These are phyloP conservation scores for Phalaenopsis hybrid DNA, from an alignment of 116 monocot species.

Conservation along the genomic window DNA sequence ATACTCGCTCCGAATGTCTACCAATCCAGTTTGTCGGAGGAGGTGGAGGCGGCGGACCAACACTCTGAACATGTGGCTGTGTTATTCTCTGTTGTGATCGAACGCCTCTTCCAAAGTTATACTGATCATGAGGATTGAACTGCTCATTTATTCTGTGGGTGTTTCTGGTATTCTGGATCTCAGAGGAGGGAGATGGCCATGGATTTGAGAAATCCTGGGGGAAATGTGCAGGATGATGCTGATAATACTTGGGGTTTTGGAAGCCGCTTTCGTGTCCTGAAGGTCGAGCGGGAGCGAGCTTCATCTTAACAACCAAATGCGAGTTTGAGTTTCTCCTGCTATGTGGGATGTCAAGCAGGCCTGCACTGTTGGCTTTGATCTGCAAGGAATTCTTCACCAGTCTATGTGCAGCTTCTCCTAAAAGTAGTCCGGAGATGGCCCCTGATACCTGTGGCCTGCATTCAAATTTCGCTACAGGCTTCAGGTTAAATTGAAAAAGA, in stretches of 20 bases:
- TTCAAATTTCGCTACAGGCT: slow-evolving; percentile 7
- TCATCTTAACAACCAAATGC: slow-evolving; percentile 18
- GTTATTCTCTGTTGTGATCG: slow-evolving; percentile 15
- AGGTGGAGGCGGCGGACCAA: slow-evolving; percentile 34
- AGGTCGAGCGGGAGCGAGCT: slow-evolving; percentile 31
- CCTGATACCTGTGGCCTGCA: slow-evolving; percentile 72
- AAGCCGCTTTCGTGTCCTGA: slow-evolving; percentile 39
- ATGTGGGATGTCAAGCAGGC: slow-evolving; percentile 27
- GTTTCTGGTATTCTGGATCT: slow-evolving; percentile 13
- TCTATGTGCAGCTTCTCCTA: slow-evolving; percentile 89
- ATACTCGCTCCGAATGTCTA: not conserved
- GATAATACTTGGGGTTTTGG: slow-evolving; percentile 10
- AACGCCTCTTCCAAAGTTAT: slow-evolving; percentile 21
- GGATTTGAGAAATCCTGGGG: slow-evolving; percentile 14
- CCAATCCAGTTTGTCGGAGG: slow-evolving; percentile 70
- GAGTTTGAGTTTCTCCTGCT: slow-evolving; percentile 17
- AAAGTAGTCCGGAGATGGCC: slow-evolving; percentile 56
- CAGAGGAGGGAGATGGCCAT: slow-evolving; percentile 13
- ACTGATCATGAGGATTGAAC: slow-evolving; percentile 8
- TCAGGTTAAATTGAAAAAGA: not conserved
- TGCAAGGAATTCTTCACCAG: slow-evolving; percentile 83
- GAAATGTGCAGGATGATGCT: not conserved
- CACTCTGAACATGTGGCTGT: slow-evolving; percentile 21
- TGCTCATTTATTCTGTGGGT: slow-evolving; percentile 22
- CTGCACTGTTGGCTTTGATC: slow-evolving; percentile 37